These are phyloP conservation scores for Mycena metata DNA, from an alignment of 768 basidiomycete genomes.

Conservation along the genomic window DNA sequence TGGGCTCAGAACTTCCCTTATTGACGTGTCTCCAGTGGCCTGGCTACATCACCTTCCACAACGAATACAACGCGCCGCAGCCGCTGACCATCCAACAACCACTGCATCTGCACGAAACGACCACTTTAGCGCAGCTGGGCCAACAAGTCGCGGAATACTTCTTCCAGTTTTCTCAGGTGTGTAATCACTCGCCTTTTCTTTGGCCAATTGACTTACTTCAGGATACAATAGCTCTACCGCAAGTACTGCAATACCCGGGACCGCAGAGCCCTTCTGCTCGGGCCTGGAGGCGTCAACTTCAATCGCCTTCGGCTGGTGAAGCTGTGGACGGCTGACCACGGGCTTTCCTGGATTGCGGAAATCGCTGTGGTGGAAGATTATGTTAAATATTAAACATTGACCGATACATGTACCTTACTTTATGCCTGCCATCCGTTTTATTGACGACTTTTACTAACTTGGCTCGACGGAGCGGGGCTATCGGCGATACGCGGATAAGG, in stretches of 20 bases:
- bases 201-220: neutral
- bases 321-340: slow-evolving; percentile 9
- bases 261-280: neutral
- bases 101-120: neutral
- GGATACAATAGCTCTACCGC: neutral
- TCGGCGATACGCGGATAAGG: too few relatives aligned
- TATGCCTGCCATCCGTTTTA: too few relatives aligned
- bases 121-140: neutral
- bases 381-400: neutral
- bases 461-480: too few relatives aligned
- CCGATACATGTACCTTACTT: too few relatives aligned
- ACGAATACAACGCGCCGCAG: neutral
- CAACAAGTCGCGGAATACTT: slow-evolving; percentile 5
- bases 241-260: neutral
- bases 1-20: neutral
- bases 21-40: slow-evolving; percentile 11
- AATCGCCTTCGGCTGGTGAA: slow-evolving; percentile 28
- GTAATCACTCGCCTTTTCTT: neutral
- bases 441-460: too few relatives aligned
- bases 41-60: slow-evolving; percentile 3
- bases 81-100: slow-evolving; percentile 8
- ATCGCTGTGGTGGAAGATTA: slow-evolving; percentile 27
- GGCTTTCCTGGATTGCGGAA: slow-evolving; percentile 3
- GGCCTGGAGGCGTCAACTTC: slow-evolving; percentile 8
- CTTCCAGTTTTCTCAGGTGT: slow-evolving; percentile 15